A percentile compares a stretch with the other conserved stretches of the same genome.
Evolutionary conservation across 768 basidiomycete species (phyloP).

Genomic region (Cyathus striatus): DNA sequence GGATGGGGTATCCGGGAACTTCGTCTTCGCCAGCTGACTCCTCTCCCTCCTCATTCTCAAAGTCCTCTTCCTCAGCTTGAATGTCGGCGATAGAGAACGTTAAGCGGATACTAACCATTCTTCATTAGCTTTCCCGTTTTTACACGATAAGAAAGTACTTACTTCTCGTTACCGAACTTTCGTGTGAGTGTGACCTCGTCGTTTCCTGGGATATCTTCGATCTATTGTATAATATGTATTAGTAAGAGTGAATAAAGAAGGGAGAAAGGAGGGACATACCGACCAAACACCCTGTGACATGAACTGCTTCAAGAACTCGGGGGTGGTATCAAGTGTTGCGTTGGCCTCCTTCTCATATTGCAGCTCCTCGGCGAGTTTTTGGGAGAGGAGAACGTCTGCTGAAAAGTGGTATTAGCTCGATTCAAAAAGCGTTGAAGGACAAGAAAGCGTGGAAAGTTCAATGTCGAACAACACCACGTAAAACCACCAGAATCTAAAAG

Average conservation of each 20-base stretch:
- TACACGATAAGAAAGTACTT: no score
- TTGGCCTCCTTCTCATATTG: slow-evolving; percentile 74
- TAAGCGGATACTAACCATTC: slow-evolving; percentile 61
- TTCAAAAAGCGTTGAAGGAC: background rate
- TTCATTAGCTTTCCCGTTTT: no score
- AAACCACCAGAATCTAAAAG: slow-evolving; percentile 11
- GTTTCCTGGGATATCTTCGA: slow-evolving; percentile 63
- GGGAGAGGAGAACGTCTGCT: slow-evolving; percentile 73
- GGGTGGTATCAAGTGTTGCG: slow-evolving; percentile 26
- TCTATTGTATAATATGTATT: slow-evolving; percentile 32
- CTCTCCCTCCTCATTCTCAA: slow-evolving; percentile 19
- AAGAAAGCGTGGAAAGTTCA: background rate
- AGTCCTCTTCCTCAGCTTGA: slow-evolving; percentile 38
- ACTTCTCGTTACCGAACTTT: slow-evolving; percentile 90
- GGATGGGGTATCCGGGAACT: slow-evolving; percentile 58
- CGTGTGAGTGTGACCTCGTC: slow-evolving; percentile 84
- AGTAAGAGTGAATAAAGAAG: background rate
- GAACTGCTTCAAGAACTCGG: slow-evolving; percentile 79
- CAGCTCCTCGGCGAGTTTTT: slow-evolving; percentile 79
- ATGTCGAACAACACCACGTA: background rate
- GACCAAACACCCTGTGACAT: slow-evolving; percentile 72
- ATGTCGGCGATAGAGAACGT: slow-evolving; percentile 94
- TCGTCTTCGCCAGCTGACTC: slow-evolving; percentile 17
- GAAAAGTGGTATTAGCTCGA: background rate
- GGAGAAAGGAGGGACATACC: slow-evolving; percentile 34